phyloP scores from a whole-genome alignment of 805 yeast species.

The Kuraishia piskuri region DNA sequence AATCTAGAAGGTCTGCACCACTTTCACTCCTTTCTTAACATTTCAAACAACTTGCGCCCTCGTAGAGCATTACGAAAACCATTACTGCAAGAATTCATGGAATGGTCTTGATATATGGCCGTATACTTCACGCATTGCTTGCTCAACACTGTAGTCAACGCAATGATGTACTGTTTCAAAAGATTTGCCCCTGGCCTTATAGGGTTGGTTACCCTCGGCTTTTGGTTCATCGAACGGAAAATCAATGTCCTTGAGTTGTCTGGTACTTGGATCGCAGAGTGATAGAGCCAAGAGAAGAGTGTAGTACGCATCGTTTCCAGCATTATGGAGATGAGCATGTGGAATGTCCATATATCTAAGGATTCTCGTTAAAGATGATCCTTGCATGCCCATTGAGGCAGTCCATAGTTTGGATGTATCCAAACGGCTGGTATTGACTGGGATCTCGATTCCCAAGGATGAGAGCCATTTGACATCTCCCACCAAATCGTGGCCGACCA shows the following conservation, averaged over 20 bases:
- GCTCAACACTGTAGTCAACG: background rate
- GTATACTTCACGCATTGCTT: background rate
- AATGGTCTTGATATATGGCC: background rate
- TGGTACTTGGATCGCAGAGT: slow-evolving; percentile 36
- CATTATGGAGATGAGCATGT: slow-evolving; percentile 56
- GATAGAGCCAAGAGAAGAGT: slow-evolving; percentile 45
- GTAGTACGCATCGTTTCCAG: slow-evolving; percentile 63
- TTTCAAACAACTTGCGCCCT: too few relatives aligned
- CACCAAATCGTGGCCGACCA: slow-evolving; percentile 50
- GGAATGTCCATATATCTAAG: slow-evolving; percentile 42
- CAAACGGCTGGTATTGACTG: slow-evolving; percentile 17
- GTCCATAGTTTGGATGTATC: slow-evolving; percentile 45
- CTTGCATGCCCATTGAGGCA: slow-evolving; percentile 29
- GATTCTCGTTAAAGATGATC: slow-evolving; percentile 36
- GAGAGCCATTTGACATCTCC: slow-evolving; percentile 49
- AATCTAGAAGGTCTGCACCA: background rate
- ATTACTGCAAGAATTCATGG: background rate
- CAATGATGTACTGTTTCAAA: background rate
- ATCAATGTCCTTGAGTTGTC: background rate
- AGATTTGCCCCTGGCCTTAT: background rate
- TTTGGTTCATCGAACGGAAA: background rate
- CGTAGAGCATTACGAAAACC: too few relatives aligned
- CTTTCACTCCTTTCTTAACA: background rate
- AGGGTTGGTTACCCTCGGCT: background rate
- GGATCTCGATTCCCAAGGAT: slow-evolving; percentile 37